Conservation (phyloP, 176 grass and related monocot genomes). For the Typha latifolia region DNA sequence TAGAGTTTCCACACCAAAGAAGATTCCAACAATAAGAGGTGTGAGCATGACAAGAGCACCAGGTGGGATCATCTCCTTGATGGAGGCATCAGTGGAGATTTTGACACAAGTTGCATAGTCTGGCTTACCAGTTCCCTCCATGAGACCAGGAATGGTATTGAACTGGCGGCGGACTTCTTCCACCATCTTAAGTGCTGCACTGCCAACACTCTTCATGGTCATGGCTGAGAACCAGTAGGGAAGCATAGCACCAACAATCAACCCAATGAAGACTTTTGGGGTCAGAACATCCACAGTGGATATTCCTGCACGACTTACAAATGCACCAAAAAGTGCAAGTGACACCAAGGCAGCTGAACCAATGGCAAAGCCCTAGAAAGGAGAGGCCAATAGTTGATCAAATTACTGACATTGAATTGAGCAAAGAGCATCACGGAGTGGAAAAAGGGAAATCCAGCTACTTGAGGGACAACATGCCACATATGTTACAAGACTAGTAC, state of each 20-base stretch:
- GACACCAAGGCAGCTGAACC: conserved; percentile 88
- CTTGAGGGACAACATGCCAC: too few species aligned
- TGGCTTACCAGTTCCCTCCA: conserved; percentile 78
- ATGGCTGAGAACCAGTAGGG: too few species aligned
- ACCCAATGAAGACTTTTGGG: too few species aligned
- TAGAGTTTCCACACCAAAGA: conserved; percentile 86
- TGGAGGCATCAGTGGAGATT: conserved; percentile 91
- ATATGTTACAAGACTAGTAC: too few species aligned
- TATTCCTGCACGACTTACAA: conserved; percentile 75
- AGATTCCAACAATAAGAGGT: conserved; percentile 65
- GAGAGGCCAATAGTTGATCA: not conserved
- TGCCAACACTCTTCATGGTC: too few species aligned
- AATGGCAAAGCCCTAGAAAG: conserved; percentile 73
- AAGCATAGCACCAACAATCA: too few species aligned
- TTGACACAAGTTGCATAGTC: conserved; percentile 94
- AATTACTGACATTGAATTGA: conserved; percentile 5
- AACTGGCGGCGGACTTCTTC: conserved; percentile 93
- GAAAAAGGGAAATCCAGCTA: not conserved
- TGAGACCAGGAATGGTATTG: conserved; percentile 68
- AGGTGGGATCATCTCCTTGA: conserved; percentile 90
- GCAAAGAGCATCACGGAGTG: not conserved
- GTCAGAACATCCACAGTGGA: conserved; percentile 66
- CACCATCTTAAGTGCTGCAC: too few species aligned
- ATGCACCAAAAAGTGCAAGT: conserved; percentile 87
- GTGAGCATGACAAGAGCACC: conserved; percentile 90